Conservation (phyloP, 1,284 basidiomycete genomes). For the Sutorius eximius region DNA sequence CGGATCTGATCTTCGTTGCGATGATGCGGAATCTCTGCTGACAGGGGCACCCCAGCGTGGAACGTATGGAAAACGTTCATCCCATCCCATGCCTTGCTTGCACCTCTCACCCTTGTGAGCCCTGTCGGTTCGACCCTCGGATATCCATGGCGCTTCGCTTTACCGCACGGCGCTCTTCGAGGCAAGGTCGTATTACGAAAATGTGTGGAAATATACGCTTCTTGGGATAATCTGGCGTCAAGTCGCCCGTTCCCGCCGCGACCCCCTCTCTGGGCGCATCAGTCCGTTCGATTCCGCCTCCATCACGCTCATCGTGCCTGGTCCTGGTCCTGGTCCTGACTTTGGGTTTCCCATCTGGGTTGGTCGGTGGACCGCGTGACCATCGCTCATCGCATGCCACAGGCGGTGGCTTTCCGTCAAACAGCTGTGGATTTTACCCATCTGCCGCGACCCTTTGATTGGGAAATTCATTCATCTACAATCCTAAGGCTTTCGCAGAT, state of each 20-base stretch:
- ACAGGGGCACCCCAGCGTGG: constrained; percentile 34
- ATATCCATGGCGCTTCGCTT: constrained; percentile 13
- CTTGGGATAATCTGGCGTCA: constrained; percentile 2
- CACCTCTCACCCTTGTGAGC: constrained; percentile 14
- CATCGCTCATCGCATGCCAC: neutral
- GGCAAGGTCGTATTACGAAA: constrained; percentile 3
- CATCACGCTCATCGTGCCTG: neutral
- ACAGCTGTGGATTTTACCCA: neutral
- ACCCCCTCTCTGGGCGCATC: constrained; percentile 19
- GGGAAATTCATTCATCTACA: constrained; percentile 16
- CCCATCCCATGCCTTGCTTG: constrained; percentile 15
- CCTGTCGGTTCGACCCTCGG: constrained; percentile 17
- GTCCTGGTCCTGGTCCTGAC: constrained; percentile 17
- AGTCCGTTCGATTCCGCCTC: constrained; percentile 18
- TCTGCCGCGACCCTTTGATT: constrained; percentile 23
- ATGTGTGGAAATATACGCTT: constrained; percentile 4
- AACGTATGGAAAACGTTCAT: constrained; percentile 20
- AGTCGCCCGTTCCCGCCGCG: neutral
- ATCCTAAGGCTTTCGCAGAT: neutral
- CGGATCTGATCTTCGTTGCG: constrained; percentile 32
- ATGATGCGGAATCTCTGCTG: constrained; percentile 25
- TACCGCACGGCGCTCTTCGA: neutral
- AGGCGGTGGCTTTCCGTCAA: neutral
- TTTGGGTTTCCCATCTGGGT: constrained; percentile 1
- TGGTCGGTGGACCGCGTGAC: neutral